Evolutionary conservation across 768 basidiomycete genomes (phyloP).

Genomic region (Auriscalpium vulgare): DNA sequence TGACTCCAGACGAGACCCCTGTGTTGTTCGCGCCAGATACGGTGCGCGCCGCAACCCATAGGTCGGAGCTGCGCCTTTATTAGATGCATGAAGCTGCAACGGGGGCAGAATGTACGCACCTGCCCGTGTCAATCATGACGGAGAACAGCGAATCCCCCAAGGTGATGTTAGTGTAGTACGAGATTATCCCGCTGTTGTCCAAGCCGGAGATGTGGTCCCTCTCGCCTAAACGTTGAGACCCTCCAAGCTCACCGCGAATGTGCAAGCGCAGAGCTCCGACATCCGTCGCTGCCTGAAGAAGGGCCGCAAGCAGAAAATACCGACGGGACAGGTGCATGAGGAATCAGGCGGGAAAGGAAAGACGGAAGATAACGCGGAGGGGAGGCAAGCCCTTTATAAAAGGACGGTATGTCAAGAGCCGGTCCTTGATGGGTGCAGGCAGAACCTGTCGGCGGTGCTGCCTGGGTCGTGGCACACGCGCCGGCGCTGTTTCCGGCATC

Average conservation of each 20-base stretch:
- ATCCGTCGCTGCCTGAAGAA: neutral
- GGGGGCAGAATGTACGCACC: slow-evolving; percentile 19
- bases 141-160: slow-evolving; percentile 26
- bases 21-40: slow-evolving; percentile 33
- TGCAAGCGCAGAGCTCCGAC: neutral
- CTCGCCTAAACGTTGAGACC: slow-evolving; percentile 8
- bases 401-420: neutral
- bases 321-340: too few relatives aligned
- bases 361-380: neutral
- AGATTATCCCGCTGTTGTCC: too few relatives aligned
- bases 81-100: neutral
- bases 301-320: neutral
- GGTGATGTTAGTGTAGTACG: slow-evolving; percentile 29
- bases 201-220: slow-evolving; percentile 22
- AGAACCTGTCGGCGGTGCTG: too few relatives aligned
- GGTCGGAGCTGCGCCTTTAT: slow-evolving; percentile 39
- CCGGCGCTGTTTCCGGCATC: too few relatives aligned
- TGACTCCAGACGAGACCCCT: slow-evolving; percentile 30
- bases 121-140: slow-evolving; percentile 38
- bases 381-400: neutral
- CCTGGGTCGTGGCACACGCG: too few relatives aligned
- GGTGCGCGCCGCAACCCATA: slow-evolving; percentile 47
- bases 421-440: too few relatives aligned
- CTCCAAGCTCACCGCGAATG: neutral
- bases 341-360: neutral